Evolutionary conservation across 257 asterid species (phyloP), one percentile per base, ranked within the genome.

Genomic region (Nicotiana benthamiana): DNA sequence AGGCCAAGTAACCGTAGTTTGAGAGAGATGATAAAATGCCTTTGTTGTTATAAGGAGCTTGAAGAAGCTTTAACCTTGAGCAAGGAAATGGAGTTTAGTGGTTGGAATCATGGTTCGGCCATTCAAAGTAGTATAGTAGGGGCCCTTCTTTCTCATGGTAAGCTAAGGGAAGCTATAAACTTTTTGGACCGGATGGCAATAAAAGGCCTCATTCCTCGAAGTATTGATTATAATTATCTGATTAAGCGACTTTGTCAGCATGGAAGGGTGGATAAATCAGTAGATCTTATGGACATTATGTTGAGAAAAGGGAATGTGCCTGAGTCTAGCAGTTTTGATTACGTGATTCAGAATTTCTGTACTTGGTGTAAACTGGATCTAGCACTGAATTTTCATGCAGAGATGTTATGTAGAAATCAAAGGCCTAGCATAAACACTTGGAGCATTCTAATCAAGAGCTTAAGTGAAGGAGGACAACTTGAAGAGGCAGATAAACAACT

Each of bases 381-480:
- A 59, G 96, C 97, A 43, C 83, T 92, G 77, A 93, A 89, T 86
- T 90, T 89, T 78, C 91, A 88, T 24, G 32, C 92, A 11, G 99
- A 96, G 91, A 95, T 95, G 99, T 13, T 89, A 76, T 80, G 75
- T 48, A 86, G 92, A 83, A 86, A 81, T 65, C 82, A 88, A 24
- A 86, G 72, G 77, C 95, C 97, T 16, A 84, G 92, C 79, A 70
- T 63, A 77, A 59, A 54, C 28, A 89, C 97, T 12, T 90, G 90
- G 95, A 88, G 81, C 22, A 27, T 28, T 57, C 92, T 96, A 57
- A 82, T 91, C 80, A 70, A 79, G 48, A 26, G 88, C 9, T 79
- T 91, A 75, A 52, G 89, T 70, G 90, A 83, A 62, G 61, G 22
- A 5, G 91, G 91, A 24, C 84, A 88, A 40, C 84, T 82, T 48